Percentiles rank a stretch among this genome's conserved stretches.
These are phyloP conservation scores for Colletotrichum tropicicola DNA, from an alignment of 2,329 filamentous ascomycete species.

Conservation along the genomic window DNA sequence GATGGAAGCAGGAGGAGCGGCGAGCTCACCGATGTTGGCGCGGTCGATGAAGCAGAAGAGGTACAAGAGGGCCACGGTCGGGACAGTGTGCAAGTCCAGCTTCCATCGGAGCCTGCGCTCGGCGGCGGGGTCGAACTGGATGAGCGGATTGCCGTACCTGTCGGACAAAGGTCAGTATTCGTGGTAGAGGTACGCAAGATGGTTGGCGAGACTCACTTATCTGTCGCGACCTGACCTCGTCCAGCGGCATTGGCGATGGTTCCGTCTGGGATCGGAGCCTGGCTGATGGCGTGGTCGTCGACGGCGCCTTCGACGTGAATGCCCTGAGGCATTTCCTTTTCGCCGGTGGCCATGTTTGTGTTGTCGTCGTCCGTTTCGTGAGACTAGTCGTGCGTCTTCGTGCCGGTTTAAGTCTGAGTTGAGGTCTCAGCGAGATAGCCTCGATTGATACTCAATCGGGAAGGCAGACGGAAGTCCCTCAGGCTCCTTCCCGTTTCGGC, in stretches of 20 bases:
- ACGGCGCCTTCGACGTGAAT: slow-evolving; percentile 11
- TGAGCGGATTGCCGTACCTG: slow-evolving; percentile 58
- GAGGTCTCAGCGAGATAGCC: too few relatives aligned
- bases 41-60: slow-evolving; percentile 80
- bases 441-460: too few relatives aligned
- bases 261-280: slow-evolving; percentile 9
- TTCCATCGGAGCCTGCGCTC: slow-evolving; percentile 69
- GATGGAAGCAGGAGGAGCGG: accelerated
- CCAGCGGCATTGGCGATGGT: slow-evolving; percentile 44
- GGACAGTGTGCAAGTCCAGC: slow-evolving; percentile 72
- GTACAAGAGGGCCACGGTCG: slow-evolving; percentile 73
- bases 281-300: slow-evolving; percentile 24
- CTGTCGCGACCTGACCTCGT: slow-evolving; percentile 54
- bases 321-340: slow-evolving; percentile 13
- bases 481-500: too few relatives aligned
- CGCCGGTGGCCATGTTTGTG: slow-evolving; percentile 11
- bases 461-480: too few relatives aligned
- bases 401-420: too few relatives aligned
- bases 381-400: too few relatives aligned
- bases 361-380: neutral
- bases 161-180: neutral
- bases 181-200: accelerated
- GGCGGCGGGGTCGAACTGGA: slow-evolving; percentile 64
- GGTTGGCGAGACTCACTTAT: slow-evolving; percentile 44
- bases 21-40: slow-evolving; percentile 74